Conservation (phyloP, 441 rosid species). For the Sinapis alba region DNA sequence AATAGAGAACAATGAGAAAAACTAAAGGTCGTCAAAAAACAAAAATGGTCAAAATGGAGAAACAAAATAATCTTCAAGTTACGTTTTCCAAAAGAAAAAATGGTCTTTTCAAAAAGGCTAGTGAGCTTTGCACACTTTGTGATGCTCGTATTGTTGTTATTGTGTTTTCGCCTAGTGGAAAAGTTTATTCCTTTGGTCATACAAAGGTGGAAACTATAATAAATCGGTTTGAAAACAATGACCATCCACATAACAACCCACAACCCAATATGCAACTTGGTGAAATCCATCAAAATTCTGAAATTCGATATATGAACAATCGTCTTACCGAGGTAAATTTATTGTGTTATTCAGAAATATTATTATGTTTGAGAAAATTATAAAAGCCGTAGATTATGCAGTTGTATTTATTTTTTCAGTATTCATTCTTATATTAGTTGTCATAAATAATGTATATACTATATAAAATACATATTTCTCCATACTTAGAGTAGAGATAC, state of each 20-base stretch:
- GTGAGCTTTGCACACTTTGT: slow-evolving; percentile 62
- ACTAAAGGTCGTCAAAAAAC: slow-evolving; percentile 54
- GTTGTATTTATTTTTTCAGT: neutral
- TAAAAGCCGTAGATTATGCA: neutral
- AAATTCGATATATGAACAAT: slow-evolving; percentile 42
- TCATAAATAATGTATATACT: neutral
- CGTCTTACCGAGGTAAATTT: slow-evolving; percentile 48
- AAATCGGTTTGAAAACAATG: slow-evolving; percentile 37
- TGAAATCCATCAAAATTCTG: slow-evolving; percentile 47
- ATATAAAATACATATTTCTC: neutral
- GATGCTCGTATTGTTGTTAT: slow-evolving; percentile 46
- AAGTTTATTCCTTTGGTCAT: slow-evolving; percentile 64
- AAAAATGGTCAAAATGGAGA: slow-evolving; percentile 57
- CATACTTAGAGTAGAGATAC: neutral
- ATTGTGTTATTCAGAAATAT: neutral
- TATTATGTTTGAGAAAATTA: neutral
- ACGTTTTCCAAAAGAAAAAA: slow-evolving; percentile 62
- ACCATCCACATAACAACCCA: slow-evolving; percentile 20
- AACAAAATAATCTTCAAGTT: slow-evolving; percentile 53
- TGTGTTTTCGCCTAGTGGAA: slow-evolving; percentile 53
- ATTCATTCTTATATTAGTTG: neutral
- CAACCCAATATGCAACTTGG: slow-evolving; percentile 39
- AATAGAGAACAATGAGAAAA: slow-evolving; percentile 46
- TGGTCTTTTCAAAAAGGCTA: slow-evolving; percentile 63
- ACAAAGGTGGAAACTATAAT: slow-evolving; percentile 47